phyloP scores from a whole-genome alignment of 805 yeast species.

The Jamesozyma piceae region DNA sequence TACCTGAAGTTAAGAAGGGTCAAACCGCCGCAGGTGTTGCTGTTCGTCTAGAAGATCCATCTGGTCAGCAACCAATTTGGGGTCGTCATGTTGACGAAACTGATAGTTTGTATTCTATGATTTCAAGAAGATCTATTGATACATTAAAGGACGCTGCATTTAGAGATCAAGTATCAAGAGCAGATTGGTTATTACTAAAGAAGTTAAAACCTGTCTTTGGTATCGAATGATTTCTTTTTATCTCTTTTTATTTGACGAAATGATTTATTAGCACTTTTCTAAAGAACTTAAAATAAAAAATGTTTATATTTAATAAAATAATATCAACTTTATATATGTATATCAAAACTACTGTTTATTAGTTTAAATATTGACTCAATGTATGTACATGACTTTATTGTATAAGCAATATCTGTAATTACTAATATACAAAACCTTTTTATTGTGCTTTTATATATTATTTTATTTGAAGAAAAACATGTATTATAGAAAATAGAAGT shows the following conservation, averaged over 20 bases:
- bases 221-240: conserved; percentile 43
- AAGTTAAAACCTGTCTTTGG: conserved; percentile 82
- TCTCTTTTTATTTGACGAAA: no score
- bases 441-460: no score
- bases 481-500: no score
- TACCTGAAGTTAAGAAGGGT: conserved; percentile 76
- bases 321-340: neutral
- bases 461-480: no score
- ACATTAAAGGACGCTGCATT: conserved; percentile 97
- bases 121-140: conserved; percentile 84
- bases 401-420: neutral
- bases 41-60: conserved; percentile 89
- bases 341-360: conserved; percentile 1
- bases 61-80: conserved; percentile 92
- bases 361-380: neutral
- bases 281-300: no score
- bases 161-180: conserved; percentile 87
- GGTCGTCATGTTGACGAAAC: conserved; percentile 97
- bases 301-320: neutral
- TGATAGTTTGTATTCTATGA: conserved; percentile 82
- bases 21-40: conserved; percentile 98
- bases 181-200: conserved; percentile 90
- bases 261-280: neutral
- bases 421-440: no score
- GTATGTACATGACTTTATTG: neutral